Evolutionary conservation across 2,329 filamentous ascomycete species (phyloP), one percentile per base, ranked within the genome.

Genomic region (Fusarium sp.): DNA sequence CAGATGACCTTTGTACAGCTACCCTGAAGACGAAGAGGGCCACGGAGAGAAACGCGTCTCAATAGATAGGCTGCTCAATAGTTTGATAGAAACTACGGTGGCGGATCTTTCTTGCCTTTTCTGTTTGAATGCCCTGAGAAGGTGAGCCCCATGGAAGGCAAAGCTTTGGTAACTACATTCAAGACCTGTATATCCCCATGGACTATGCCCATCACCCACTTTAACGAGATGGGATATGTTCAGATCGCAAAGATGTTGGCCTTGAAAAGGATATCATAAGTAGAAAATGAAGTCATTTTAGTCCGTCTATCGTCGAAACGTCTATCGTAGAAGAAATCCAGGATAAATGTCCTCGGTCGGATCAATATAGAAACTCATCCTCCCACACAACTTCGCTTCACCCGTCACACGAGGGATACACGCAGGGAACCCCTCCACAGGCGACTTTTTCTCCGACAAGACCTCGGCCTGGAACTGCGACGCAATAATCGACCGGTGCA

Each of bases 311-410:
- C 31, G 31, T 33, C 31, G 13, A 33, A 33, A 36, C 7, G 20
- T 45, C 42, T 50, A 52, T 20, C 74, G 59, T 1, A 76, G 20
- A 4, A 76, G 62, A 4, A 76, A 76, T 0, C 74, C 74, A 0
- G 74, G 74, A 7, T 65, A 76, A 0, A 76, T 36, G 2, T 22
- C 8, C 0, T 76, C 74, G 0, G 25, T 5, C 0, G 74, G 74
- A 25, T 76, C 74, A 2, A 76, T 76, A 2, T 63, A 75, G 14
- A 76, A 76, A 8, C 52, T 73, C 74, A 76, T 76, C 8, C 22
- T 42, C 20, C 74, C 74, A 9, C 61, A 64, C 38, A 76, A 22
- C 5, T 58, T 67, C 0, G 74, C 74, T 5, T 52, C 40, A 7
- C 74, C 74, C 27, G 52, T 72, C 0, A 76, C 74, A 8, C 74